Evolutionary conservation across 108 stramenopile genomes (phyloP).

Genomic region (Cyclotella choctawhatcheeana): DNA sequence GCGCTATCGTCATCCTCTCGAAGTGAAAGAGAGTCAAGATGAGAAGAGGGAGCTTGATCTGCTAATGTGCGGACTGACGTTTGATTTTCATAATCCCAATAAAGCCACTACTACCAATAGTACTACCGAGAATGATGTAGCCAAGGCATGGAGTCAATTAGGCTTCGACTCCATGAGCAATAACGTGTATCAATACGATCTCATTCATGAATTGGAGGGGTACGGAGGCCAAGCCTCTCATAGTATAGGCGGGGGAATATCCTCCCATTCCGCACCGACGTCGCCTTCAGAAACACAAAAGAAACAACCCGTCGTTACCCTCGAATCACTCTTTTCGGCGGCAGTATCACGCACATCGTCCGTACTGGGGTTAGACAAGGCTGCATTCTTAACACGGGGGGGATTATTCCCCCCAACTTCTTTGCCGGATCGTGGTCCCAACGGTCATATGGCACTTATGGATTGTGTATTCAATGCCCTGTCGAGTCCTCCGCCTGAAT

Average conservation of each 20-base stretch:
- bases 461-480: constrained; percentile 80
- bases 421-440: constrained; percentile 72
- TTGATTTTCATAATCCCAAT: constrained; percentile 29
- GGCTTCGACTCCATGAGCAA: constrained; percentile 17
- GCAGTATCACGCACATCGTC: constrained; percentile 11
- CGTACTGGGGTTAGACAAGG: constrained; percentile 69
- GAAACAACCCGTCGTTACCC: background rate
- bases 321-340: constrained; percentile 19
- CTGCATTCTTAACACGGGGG: constrained; percentile 49
- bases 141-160: constrained; percentile 57
- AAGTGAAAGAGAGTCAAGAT: constrained; percentile 28
- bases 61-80: constrained; percentile 27
- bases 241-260: background rate
- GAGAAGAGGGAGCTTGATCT: constrained; percentile 50
- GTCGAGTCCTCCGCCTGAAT: constrained; percentile 19
- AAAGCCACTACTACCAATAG: too few relatives aligned
- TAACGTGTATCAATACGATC: constrained; percentile 25
- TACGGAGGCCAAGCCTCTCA: background rate
- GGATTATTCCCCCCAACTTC: constrained; percentile 63
- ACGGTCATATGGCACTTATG: constrained; percentile 84
- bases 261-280: background rate
- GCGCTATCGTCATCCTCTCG: constrained; percentile 39
- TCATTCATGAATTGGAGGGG: constrained; percentile 5
- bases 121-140: constrained; percentile 40
- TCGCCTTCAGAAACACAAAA: background rate